Evolutionary conservation across 2,329 filamentous ascomycete genomes (phyloP).

Genomic region (Fusarium longipes): DNA sequence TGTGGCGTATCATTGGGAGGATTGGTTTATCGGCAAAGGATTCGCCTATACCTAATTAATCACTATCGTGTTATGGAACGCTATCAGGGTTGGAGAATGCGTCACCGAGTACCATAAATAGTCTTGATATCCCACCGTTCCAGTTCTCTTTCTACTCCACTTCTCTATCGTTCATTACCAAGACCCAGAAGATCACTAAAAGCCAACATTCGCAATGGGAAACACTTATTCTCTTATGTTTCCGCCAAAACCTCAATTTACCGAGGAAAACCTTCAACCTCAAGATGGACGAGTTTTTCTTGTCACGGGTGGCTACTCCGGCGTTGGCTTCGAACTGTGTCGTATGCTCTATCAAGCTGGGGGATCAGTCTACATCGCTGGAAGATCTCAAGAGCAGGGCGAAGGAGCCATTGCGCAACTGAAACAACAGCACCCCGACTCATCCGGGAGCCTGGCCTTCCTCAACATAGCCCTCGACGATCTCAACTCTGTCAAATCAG

Average conservation of each 20-base stretch:
- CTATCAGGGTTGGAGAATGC: background rate
- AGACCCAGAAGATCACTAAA: background rate
- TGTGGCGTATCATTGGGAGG: background rate
- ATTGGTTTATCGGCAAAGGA: background rate
- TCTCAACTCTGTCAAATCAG: slow-evolving; percentile 14
- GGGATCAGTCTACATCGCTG: slow-evolving; percentile 32
- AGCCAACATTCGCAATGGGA: background rate
- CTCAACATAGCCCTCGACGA: slow-evolving; percentile 21
- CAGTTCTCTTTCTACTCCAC: no score
- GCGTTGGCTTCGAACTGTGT: slow-evolving; percentile 30
- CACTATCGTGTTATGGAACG: background rate
- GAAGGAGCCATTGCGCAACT: slow-evolving; percentile 9
- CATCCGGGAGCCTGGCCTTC: slow-evolving; percentile 12
- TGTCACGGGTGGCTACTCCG: slow-evolving; percentile 35
- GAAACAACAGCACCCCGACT: background rate
- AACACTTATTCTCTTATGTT: slow-evolving; percentile 22
- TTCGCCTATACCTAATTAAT: background rate
- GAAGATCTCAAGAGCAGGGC: slow-evolving; percentile 21
- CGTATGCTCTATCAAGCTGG: slow-evolving; percentile 22
- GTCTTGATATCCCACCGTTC: background rate
- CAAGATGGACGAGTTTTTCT: slow-evolving; percentile 23
- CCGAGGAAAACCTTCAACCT: background rate
- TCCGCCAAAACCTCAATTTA: slow-evolving; percentile 6
- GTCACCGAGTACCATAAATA: background rate
- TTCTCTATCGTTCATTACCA: background rate